Evolutionary conservation across 306 rosid genomes (phyloP), one percentile per base, ranked within the genome.

Genomic region (Acacia acuminata): DNA sequence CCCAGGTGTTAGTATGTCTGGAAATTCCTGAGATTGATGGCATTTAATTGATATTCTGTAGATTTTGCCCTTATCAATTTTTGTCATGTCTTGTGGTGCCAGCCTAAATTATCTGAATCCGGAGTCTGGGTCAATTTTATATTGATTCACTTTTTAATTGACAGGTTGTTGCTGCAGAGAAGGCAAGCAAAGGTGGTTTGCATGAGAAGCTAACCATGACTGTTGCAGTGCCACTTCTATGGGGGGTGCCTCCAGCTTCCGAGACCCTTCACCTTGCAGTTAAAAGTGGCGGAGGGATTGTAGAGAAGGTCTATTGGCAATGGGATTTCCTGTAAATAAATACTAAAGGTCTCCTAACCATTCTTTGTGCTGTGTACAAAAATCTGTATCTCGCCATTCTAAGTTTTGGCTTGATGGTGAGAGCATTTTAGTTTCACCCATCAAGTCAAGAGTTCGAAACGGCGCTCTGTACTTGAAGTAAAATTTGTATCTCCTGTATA

Each of bases 241-340:
- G 99, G 99, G 99, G 98, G 36, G 98, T 93, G 77, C 99, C 99
- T 84, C 99, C 99, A 32, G 99, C 88, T 72, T 92, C 97, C 55
- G 99, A 96, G 86, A 96, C 91, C 7, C 99, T 96, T 76, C 99
- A 90, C 85, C 95, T 93, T 5, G 99, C 98, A 16, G 99, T 96
- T 87, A 92, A 90, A 89, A 93, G 99, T 79, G 99, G 99, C 8
- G 99, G 99, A 80, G 99, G 99, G 53, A 93, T 96, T 81, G 99
- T 96, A 82, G 99, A 96, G 76, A 96, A 92, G 87, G 93, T 93
- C 30, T 96, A 90, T 75, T 93, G 98, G 99, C 99, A 96, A 83
- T 96, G 97, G 94, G 90, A 96, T 80, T 96, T 95, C 84, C 87
- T 93, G 92, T 96, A 91, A 78, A 87, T 82, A 72, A 68, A 77